A percentile compares a stretch with the other conserved stretches of the same genome.
phyloP scores from a whole-genome alignment of 768 basidiomycete species.

The Rhizopogon rudus region DNA sequence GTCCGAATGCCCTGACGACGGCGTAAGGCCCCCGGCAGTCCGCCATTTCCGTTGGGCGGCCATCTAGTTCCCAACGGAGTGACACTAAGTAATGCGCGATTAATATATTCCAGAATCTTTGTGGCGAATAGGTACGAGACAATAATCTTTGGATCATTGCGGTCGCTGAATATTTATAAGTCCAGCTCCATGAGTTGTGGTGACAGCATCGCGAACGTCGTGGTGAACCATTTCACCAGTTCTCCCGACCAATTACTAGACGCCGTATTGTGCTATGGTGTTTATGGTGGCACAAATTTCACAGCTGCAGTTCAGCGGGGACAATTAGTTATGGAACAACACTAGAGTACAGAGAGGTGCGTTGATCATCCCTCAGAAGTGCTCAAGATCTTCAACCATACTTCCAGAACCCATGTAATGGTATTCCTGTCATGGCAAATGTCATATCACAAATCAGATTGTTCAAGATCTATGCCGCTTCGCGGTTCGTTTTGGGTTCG shows the following conservation, averaged over 20 bases:
- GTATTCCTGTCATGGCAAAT: slow-evolving; percentile 55
- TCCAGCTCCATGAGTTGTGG: no score
- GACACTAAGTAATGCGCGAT: no score
- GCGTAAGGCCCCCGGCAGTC: no score
- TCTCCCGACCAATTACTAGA: slow-evolving; percentile 40
- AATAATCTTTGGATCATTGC: no score
- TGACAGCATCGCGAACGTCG: no score
- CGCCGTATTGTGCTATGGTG: slow-evolving; percentile 26
- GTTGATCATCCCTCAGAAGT: background rate
- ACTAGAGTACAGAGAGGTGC: slow-evolving; percentile 51
- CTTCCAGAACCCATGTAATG: slow-evolving; percentile 37
- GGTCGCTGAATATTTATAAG: no score
- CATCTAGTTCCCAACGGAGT: no score
- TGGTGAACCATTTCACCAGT: slow-evolving; percentile 41
- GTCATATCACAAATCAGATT: slow-evolving; percentile 29
- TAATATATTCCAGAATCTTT: no score
- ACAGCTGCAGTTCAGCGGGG: slow-evolving; percentile 32
- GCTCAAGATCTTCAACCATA: background rate
- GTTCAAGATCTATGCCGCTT: slow-evolving; percentile 38
- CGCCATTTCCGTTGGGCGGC: no score
- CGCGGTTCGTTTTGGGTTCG: slow-evolving; percentile 41
- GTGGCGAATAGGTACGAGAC: no score
- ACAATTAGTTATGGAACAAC: slow-evolving; percentile 33
- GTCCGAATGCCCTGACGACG: no score
- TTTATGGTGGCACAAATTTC: slow-evolving; percentile 40